Conservation (phyloP, 2,329 filamentous ascomycete genomes). For the Cladosporium velox region DNA sequence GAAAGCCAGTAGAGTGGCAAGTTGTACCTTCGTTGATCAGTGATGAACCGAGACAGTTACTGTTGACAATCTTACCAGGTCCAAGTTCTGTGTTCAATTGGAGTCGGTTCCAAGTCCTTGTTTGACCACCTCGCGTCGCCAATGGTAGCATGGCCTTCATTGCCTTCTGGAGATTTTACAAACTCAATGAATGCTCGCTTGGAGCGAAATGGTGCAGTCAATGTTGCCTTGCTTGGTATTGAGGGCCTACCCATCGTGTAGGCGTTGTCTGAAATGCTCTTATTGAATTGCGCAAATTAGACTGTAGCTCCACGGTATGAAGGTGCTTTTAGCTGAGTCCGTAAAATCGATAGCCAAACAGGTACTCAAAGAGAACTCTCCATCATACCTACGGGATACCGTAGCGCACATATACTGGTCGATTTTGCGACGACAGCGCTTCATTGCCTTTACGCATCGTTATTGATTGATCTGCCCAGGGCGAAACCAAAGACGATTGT, state of each 20-base stretch:
- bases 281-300: background rate
- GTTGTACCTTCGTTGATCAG: constrained; percentile 10
- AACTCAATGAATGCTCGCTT: constrained; percentile 20
- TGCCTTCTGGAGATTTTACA: constrained; percentile 20
- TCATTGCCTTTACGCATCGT: background rate
- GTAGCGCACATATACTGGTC: constrained; percentile 1
- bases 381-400: background rate
- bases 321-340: background rate
- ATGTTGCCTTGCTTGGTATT: constrained; percentile 9
- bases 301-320: background rate
- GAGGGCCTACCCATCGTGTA: constrained; percentile 16
- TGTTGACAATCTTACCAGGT: constrained; percentile 29
- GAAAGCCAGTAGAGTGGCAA: constrained; percentile 22
- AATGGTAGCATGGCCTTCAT: constrained; percentile 20
- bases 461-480: background rate
- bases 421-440: background rate
- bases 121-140: constrained; percentile 29
- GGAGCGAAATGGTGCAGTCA: constrained; percentile 20
- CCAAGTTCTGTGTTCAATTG: constrained; percentile 30
- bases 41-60: constrained; percentile 19
- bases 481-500: background rate
- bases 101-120: constrained; percentile 29
- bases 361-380: too few species aligned
- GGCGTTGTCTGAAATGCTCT: background rate
- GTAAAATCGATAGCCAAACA: background rate